These are phyloP conservation scores for Backusella westeae DNA, from an alignment of 192 early-diverging fungal genomes.

Conservation along the genomic window DNA sequence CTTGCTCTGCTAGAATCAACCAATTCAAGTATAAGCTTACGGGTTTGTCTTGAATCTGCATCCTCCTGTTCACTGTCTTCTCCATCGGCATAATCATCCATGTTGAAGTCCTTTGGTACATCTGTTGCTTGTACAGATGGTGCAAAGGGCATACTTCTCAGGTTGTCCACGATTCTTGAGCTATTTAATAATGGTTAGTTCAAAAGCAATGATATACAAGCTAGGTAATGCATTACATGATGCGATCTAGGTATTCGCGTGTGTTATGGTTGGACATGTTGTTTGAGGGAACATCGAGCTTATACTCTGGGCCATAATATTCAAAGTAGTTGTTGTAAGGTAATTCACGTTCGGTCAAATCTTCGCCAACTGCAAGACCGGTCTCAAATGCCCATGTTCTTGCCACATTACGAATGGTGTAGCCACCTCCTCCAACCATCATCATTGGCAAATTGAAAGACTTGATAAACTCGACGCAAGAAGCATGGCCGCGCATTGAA, in stretches of 20 bases:
- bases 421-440: constrained; percentile 95
- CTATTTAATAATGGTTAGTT: constrained; percentile 13
- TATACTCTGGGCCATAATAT: constrained; percentile 90
- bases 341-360: constrained; percentile 56
- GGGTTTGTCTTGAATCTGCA: constrained; percentile 21
- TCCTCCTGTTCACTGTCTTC: constrained; percentile 39
- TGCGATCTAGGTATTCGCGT: constrained; percentile 76
- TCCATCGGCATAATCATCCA: constrained; percentile 35
- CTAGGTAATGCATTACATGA: constrained; percentile 34
- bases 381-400: constrained; percentile 97
- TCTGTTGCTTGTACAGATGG: constrained; percentile 84
- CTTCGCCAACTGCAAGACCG: constrained; percentile 70
- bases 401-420: constrained; percentile 95
- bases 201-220: neutral
- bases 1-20: neutral
- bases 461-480: constrained; percentile 92
- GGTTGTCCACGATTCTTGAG: constrained; percentile 56
- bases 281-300: constrained; percentile 79
- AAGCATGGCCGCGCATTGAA: constrained; percentile 90
- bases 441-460: constrained; percentile 88
- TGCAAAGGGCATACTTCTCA: constrained; percentile 67
- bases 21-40: constrained; percentile 5
- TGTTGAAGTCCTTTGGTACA: constrained; percentile 33
- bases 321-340: constrained; percentile 87
- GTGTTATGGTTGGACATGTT: constrained; percentile 89